Evolutionary conservation across 371 early-diverging fungal genomes (phyloP), one percentile per base, ranked within the genome.

Genomic region (Mortierella sp.): DNA sequence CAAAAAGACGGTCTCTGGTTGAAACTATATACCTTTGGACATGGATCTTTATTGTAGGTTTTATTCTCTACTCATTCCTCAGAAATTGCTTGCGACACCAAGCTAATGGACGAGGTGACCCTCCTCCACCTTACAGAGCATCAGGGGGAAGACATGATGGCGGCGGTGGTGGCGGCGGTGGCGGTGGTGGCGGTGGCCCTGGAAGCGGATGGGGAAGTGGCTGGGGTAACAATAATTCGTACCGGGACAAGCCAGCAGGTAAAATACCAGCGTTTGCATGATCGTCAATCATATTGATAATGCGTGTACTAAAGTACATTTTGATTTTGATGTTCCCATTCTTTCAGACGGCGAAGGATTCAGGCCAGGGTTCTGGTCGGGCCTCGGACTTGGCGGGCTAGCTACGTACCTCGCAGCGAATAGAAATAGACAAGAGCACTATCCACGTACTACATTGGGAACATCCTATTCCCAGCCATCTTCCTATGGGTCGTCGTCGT

Each of bases 281-380:
- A 18, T 63, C 12, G 20, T 32, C 2, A 0, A 16, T n/a, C 26
- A 11, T 22, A 11, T 49, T 8, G n/a, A 16, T 28, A 6, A 64
- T 57, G 10, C 58, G 10, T 16, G 24, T 30, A 28, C 58, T 57
- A 18, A 30, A 8, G 5, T 18, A 6, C 16, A 30, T 32, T 24
- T 14, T 57, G 2, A 12, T 32, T 20, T 3, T 49, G 22, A 24
- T 10, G 26, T 18, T 30, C 12, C 12, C 16, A 26, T n/a, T n/a
- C n/a, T n/a, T n/a, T n/a, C n/a, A 59, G 63, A 39, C 26, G 55
- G 58, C 22, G 68, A 61, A 49, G 75, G 79, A 11, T 73, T 70
- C 57, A 60, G 75, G 22, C 85, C 84, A 20, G 84, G 84, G 5
- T 86, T 86, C 66, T 86, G 85, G 86, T 66, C 84, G 4, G 86